These are phyloP conservation scores for Pseudopithomyces maydicus DNA, from an alignment of 2,329 filamentous ascomycete species.

Conservation along the genomic window DNA sequence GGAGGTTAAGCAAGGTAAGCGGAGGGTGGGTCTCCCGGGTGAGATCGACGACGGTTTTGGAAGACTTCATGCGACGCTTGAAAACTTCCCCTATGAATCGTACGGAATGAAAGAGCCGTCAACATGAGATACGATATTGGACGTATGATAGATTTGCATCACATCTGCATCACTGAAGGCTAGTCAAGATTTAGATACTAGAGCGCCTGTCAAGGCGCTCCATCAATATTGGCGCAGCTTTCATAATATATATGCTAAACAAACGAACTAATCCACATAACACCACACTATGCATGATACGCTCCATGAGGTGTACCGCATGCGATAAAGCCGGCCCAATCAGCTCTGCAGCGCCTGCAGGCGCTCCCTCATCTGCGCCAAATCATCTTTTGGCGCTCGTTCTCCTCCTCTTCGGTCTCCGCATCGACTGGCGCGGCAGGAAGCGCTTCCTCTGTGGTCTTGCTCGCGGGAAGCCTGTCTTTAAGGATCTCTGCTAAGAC, in stretches of 20 bases:
- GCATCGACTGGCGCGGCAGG: slow-evolving; percentile 61
- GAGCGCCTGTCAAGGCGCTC: neutral
- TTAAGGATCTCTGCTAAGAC: slow-evolving; percentile 89
- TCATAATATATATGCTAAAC: too few relatives aligned
- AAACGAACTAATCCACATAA: neutral
- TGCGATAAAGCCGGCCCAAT: neutral
- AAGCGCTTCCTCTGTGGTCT: slow-evolving; percentile 59
- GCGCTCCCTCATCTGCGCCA: slow-evolving; percentile 91
- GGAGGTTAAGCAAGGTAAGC: slow-evolving; percentile 44
- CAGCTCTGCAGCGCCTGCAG: slow-evolving; percentile 82
- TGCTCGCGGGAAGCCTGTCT: slow-evolving; percentile 73
- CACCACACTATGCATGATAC: neutral
- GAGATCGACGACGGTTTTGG: slow-evolving; percentile 66
- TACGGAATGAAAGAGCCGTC: slow-evolving; percentile 57
- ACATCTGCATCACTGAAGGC: neutral
- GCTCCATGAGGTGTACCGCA: neutral
- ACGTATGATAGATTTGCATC: neutral
- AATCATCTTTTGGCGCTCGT: slow-evolving; percentile 87
- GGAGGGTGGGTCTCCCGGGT: slow-evolving; percentile 55
- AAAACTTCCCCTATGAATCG: slow-evolving; percentile 63
- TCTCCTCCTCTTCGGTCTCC: slow-evolving; percentile 78
- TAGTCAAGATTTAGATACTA: neutral
- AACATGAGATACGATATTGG: neutral
- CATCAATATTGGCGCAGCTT: neutral
- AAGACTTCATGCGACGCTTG: slow-evolving; percentile 58